These are phyloP conservation scores for Metarhizium robertsii DNA, from an alignment of 2,329 filamentous ascomycete species.

Conservation along the genomic window DNA sequence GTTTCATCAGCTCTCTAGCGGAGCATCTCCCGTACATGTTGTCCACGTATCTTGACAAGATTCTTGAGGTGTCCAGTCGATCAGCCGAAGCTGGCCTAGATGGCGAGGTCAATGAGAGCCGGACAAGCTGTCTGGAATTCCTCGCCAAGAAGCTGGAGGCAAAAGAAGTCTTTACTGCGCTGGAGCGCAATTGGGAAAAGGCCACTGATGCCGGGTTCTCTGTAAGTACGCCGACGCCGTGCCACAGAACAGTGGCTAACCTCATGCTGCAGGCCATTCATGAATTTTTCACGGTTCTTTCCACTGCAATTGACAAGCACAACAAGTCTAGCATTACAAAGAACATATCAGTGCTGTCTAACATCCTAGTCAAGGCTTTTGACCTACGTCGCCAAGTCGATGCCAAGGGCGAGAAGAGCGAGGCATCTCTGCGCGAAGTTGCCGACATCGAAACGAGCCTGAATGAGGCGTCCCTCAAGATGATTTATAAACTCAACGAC, in stretches of 20 bases:
- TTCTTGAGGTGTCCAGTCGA: conserved; percentile 62
- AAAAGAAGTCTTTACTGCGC: conserved; percentile 62
- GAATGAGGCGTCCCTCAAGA: conserved; percentile 68
- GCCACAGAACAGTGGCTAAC: conserved; percentile 7
- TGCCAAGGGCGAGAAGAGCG: conserved; percentile 34
- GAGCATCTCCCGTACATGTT: conserved; percentile 87
- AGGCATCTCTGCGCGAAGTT: conserved; percentile 37
- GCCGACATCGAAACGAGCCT: conserved; percentile 53
- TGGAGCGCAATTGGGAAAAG: conserved; percentile 62
- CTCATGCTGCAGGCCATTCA: conserved; percentile 45
- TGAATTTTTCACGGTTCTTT: conserved; percentile 63
- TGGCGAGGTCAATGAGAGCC: conserved; percentile 53
- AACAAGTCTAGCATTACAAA: conserved; percentile 71
- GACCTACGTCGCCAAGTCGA: conserved; percentile 55
- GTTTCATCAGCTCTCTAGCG: conserved; percentile 69
- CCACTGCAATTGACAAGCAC: conserved; percentile 64
- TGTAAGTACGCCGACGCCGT: conserved; percentile 34
- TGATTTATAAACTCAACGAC: conserved; percentile 96
- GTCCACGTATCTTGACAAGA: conserved; percentile 62
- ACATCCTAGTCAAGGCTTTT: conserved; percentile 48
- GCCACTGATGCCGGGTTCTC: conserved; percentile 53
- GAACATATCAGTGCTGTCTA: conserved; percentile 60
- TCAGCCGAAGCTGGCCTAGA: conserved; percentile 57
- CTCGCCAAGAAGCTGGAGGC: conserved; percentile 70
- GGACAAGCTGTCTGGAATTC: conserved; percentile 60